Evolutionary conservation across 2,329 filamentous ascomycete species (phyloP).

Genomic region (Exophiala sp.): DNA sequence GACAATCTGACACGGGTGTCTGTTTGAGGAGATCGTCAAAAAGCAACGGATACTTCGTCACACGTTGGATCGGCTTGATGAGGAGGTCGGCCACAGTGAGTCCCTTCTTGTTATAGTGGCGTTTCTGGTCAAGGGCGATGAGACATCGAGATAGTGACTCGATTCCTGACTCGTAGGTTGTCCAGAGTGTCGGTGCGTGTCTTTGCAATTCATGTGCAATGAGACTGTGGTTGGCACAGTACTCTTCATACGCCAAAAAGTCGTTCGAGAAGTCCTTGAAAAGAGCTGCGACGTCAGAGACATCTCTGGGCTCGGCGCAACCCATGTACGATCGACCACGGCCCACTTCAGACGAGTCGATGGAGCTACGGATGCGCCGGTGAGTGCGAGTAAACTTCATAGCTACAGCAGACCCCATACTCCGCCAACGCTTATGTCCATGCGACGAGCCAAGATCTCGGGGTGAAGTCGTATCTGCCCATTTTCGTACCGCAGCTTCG

Average conservation of each 20-base stretch:
- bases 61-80: constrained; percentile 92
- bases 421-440: constrained; percentile 19
- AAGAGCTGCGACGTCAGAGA: constrained; percentile 51
- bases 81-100: constrained; percentile 80
- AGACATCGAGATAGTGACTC: constrained; percentile 77
- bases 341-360: constrained; percentile 19
- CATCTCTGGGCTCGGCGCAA: constrained; percentile 51
- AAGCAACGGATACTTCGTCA: constrained; percentile 86
- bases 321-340: constrained; percentile 13
- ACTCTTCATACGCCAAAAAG: constrained; percentile 88
- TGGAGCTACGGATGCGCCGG: constrained; percentile 17
- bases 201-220: constrained; percentile 74
- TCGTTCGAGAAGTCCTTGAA: constrained; percentile 66
- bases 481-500: constrained; percentile 24
- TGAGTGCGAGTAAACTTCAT: constrained; percentile 7
- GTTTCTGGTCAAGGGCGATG: constrained; percentile 63
- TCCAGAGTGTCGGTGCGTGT: constrained; percentile 68
- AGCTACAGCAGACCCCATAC: constrained; percentile 44
- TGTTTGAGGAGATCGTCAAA: constrained; percentile 79
- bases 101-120: constrained; percentile 66
- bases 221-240: constrained; percentile 82
- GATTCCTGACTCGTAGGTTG: constrained; percentile 76
- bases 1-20: constrained; percentile 81
- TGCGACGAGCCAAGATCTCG: constrained; percentile 21
- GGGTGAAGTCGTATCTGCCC: constrained; percentile 26